Percentiles rank a stretch among this genome's conserved stretches.
Evolutionary conservation across 208 protist species (phyloP).

Genomic region (Acanthamoeba healyi): DNA sequence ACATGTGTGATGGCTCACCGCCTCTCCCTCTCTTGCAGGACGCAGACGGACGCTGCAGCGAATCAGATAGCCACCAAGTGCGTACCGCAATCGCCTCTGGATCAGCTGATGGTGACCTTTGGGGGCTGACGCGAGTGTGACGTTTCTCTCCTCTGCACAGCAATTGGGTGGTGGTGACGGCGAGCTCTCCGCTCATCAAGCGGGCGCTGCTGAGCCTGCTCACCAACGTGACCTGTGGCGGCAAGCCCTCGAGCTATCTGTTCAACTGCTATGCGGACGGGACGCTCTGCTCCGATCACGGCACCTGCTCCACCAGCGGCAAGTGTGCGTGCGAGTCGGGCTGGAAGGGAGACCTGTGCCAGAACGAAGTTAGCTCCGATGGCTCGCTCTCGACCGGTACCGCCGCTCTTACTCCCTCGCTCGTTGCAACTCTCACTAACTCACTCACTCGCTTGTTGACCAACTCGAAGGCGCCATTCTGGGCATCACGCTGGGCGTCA

Average conservation of each 20-base stretch:
- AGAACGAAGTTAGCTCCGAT: not conserved
- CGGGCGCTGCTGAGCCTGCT: constrained; percentile 1
- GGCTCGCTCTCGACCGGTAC: not conserved
- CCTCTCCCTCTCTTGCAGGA: not conserved
- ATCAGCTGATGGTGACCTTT: no score
- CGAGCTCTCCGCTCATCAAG: not conserved
- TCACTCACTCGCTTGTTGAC: not conserved
- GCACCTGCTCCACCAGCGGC: constrained; percentile 8
- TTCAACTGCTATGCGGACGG: not conserved
- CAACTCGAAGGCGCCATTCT: not conserved
- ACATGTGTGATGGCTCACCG: not conserved
- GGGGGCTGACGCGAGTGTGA: no score
- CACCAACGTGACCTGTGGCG: constrained; percentile 23
- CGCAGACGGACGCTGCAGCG: not conserved
- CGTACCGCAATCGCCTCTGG: not conserved
- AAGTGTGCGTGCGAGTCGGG: constrained; percentile 7
- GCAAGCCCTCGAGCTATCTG: constrained; percentile 21
- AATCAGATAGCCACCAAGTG: not conserved
- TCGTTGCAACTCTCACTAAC: not conserved
- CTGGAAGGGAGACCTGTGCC: not conserved
- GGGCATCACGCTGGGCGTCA: constrained; percentile 19
- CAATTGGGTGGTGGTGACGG: constrained; percentile 7
- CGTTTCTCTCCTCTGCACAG: not conserved
- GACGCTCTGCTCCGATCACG: not conserved
- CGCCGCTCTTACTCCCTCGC: not conserved